Conservation (phyloP, 1,284 basidiomycete species). For the Ustanciosporium gigantosporum region DNA sequence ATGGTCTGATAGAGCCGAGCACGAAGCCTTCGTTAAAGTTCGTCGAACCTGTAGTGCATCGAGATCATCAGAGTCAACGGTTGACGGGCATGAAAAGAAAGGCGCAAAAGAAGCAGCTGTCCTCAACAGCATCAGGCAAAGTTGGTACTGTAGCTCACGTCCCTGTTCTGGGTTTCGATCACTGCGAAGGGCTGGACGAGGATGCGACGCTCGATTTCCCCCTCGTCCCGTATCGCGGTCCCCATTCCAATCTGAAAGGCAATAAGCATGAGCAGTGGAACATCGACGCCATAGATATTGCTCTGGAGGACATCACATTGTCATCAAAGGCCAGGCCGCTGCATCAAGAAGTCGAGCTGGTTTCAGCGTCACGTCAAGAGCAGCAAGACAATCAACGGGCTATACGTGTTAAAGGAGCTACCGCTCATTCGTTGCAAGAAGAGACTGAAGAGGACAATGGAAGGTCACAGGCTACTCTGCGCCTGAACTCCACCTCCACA, state of each 20-base stretch:
- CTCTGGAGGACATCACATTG: conserved; percentile 25
- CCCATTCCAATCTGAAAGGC: neutral
- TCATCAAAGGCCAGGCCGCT: conserved; percentile 2
- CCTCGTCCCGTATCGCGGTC: conserved; percentile 10
- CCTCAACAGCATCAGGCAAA: neutral
- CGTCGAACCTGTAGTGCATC: conserved; percentile 30
- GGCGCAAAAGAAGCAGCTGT: conserved; percentile 12
- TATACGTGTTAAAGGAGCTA: neutral
- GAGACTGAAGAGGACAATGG: conserved; percentile 15
- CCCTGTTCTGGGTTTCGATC: conserved; percentile 24
- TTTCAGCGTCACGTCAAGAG: neutral
- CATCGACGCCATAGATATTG: conserved; percentile 30
- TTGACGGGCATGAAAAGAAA: conserved; percentile 37
- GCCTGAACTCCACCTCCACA: too few relatives aligned
- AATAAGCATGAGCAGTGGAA: conserved; percentile 25
- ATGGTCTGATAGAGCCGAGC: too few relatives aligned
- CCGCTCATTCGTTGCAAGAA: conserved; percentile 21
- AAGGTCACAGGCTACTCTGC: neutral
- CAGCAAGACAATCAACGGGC: neutral
- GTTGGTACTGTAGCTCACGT: conserved; percentile 8
- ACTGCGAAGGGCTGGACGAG: too few relatives aligned
- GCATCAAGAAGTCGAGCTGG: too few relatives aligned
- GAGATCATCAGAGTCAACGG: conserved; percentile 6
- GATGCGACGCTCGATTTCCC: conserved; percentile 12
- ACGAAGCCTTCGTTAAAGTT: conserved; percentile 25